Base-by-base conservation (phyloP, 176 grass and related monocot species). In the Aegilops sharonensis region DNA sequence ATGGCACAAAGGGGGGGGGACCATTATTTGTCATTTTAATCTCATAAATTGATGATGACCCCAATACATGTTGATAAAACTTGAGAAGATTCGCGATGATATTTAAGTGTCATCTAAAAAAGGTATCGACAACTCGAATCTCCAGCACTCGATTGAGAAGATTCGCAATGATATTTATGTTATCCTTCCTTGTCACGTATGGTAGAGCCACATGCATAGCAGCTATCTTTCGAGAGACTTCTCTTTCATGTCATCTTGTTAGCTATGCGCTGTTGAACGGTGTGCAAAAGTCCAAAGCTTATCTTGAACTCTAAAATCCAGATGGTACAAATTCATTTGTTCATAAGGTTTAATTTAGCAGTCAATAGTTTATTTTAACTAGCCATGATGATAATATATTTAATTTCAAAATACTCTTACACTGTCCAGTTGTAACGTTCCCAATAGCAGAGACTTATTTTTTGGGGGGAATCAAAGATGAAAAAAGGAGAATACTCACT, bases 91-190 rank as follows among this genome's bases (percentile, higher is more conserved):
- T 15, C 48, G 1, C 48, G 13, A 15, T 50, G 48, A 50, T 50
- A 5, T 29, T 59, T 8, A 66, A 43, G 13, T 2, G 1, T 47
- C 9, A 45, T 47, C 2, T 11, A 32, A 5, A 0, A 0, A 13
- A 78, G 21, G 75, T 35, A 73, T 21, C 14, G 35, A 68, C 66
- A 80, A 1, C 25, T 80, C 14, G 20, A 87, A 90, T 90, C 75
- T 83, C 1, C 0, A 47, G 27, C 75, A 75, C 14, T 0, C 9
- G 29, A 20, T 68, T n/a, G 34, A 34, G 5, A 5, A 35, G 15
- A 75, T 84, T 32, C 5, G 0, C 0, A 3, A 6, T 29, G 85
- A 36, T 87, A 48, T 91, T 79, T 87, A 80, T 87, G 10, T 45
- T 87, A 83, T 68, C 67, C 15, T 60, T 29, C 3, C 6, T 76